These are phyloP conservation scores for Lecanicillium sp. DNA, from an alignment of 2,329 filamentous ascomycete species.

Conservation along the genomic window DNA sequence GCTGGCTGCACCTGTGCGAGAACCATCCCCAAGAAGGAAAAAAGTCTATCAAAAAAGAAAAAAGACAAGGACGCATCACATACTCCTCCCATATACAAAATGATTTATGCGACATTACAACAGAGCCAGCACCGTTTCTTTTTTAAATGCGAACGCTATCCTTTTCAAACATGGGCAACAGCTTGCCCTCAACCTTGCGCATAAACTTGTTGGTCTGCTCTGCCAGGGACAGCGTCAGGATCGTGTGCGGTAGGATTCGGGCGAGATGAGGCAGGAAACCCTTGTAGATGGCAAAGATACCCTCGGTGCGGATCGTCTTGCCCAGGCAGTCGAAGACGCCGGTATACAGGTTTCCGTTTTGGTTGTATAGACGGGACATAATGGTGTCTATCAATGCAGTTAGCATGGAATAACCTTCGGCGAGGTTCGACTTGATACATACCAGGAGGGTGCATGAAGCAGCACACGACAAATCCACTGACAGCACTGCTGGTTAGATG, in stretches of 20 bases:
- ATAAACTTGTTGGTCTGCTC: constrained; percentile 97
- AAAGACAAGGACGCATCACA: constrained; percentile 1
- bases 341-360: constrained; percentile 93
- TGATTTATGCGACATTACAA: background rate
- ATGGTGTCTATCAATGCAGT: constrained; percentile 59
- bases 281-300: constrained; percentile 90
- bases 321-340: constrained; percentile 86
- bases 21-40: no score
- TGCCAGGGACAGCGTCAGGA: constrained; percentile 83
- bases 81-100: constrained; percentile 2
- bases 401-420: constrained; percentile 5
- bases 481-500: constrained; percentile 83
- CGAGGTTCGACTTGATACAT: constrained; percentile 20
- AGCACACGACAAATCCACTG: constrained; percentile 93
- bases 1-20: no score
- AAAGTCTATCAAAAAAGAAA: constrained; percentile 8
- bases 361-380: constrained; percentile 98
- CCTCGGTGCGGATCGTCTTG: constrained; percentile 88
- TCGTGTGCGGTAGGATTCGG: constrained; percentile 89
- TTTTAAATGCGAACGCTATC: constrained; percentile 6
- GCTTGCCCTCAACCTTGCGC: constrained; percentile 60
- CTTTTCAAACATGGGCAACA: constrained; percentile 36
- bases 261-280: constrained; percentile 93
- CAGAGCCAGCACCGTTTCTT: background rate
- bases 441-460: constrained; percentile 96